Evolutionary conservation across 1,139 yeast genomes (phyloP), one percentile per base, ranked within the genome.

Genomic region (Hyphopichia buzzinii): DNA sequence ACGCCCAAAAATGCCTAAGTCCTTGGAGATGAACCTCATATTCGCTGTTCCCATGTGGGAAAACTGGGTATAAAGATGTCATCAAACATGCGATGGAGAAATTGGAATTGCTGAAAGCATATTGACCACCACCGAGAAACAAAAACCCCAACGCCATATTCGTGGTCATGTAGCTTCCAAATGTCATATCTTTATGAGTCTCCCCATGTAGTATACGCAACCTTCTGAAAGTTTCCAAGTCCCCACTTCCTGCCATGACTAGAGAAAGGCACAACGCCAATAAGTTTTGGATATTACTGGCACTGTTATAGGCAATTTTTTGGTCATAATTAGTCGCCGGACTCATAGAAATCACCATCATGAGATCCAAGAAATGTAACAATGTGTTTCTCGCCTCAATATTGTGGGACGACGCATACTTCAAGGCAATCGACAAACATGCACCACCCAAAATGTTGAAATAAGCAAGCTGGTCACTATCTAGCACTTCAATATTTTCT

Each of bases 161-260:
- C 2, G 82, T 72, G 0, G 94, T 89, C 80, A 87, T 78, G 53
- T 77, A 86, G 42, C 79, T 77, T 0, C 96, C 95, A 56, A 76
- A 88, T 3, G 71, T 69, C 37, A 69, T 62, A 13, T 66, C 67
- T 25, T 64, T 65, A 29, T 63, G 68, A 0, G 79, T 72, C 19
- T 73, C 74, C 16, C 78, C 83, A 54, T 87, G 88, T 26, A 88
- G 59, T 16, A 75, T 74, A 42, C 96, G 72, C 30, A 88, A 62
- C 39, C 96, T 68, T 49, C 92, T 72, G 47, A 92, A 76, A 0
- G 83, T 77, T 37, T 80, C 84, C 37, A 90, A 61, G 55, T 92
- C 97, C 1, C 98, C 98, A 16, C 90, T 79, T 1, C 96, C 96
- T 1, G 96, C 90, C 88, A 88, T 86, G 0, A 89, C 74, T 24